Conservation (phyloP, 352 stramenopile species). For the Thalassiosira tumida region DNA sequence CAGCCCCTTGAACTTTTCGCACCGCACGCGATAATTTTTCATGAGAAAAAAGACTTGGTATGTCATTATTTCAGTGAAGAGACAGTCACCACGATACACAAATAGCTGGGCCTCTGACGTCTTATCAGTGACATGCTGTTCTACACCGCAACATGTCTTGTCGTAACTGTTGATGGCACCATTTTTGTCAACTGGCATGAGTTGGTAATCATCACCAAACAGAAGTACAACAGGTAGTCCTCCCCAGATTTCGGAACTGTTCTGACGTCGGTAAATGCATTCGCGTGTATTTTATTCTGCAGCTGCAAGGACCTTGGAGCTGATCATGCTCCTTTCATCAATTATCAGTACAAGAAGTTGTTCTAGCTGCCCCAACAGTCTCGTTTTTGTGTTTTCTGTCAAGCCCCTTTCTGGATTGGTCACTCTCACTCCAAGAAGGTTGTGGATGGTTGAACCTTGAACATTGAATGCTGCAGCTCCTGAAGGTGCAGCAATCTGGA, state of each 20-base stretch:
- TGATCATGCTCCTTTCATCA: constrained; percentile 55
- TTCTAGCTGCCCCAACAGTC: too few species aligned
- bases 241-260: constrained; percentile 13
- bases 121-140: constrained; percentile 10
- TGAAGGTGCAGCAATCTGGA: too few species aligned
- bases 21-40: constrained; percentile 49
- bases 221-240: constrained; percentile 50
- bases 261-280: constrained; percentile 28
- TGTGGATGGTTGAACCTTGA: too few species aligned
- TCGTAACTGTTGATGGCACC: constrained; percentile 53
- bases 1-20: constrained; percentile 23
- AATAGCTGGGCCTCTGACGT: constrained; percentile 10
- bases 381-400: too few species aligned
- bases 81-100: neutral
- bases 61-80: constrained; percentile 50
- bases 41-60: constrained; percentile 33
- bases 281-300: constrained; percentile 37
- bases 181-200: constrained; percentile 29
- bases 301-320: constrained; percentile 12
- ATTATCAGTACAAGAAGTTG: constrained; percentile 33
- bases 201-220: constrained; percentile 67
- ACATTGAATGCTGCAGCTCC: too few species aligned
- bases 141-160: neutral
- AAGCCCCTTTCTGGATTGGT: too few species aligned
- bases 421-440: too few species aligned